phyloP scores from a whole-genome alignment of 352 stramenopile species.

The Pythium dissotocum region DNA sequence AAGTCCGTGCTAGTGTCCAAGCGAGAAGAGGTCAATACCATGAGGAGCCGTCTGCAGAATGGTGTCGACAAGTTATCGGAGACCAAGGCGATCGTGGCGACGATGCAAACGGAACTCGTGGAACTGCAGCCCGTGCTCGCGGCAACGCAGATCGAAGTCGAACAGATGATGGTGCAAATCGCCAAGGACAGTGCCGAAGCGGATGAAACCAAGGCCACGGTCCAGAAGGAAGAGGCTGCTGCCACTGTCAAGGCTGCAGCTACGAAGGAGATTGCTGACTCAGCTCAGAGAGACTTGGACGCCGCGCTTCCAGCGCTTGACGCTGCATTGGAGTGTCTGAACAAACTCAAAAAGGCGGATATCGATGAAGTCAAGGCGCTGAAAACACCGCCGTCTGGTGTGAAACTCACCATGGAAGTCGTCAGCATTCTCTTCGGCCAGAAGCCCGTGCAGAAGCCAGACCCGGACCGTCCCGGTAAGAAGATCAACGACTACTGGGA shows the following conservation, averaged over 20 bases:
- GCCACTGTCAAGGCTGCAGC: constrained; percentile 84
- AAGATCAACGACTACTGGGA: constrained; percentile 93
- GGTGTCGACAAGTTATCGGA: constrained; percentile 87
- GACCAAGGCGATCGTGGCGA: constrained; percentile 77
- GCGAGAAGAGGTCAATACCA: constrained; percentile 89
- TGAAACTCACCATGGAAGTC: constrained; percentile 93
- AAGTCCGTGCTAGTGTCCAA: constrained; percentile 88
- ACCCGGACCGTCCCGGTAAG: constrained; percentile 86
- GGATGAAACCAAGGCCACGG: constrained; percentile 81
- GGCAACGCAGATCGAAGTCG: constrained; percentile 77
- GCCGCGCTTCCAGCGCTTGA: constrained; percentile 86
- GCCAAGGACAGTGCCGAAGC: constrained; percentile 89
- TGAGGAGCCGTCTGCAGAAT: constrained; percentile 83
- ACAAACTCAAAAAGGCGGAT: constrained; percentile 90
- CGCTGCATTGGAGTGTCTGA: constrained; percentile 85
- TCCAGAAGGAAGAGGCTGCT: constrained; percentile 88
- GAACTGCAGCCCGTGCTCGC: constrained; percentile 82
- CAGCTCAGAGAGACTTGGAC: constrained; percentile 86
- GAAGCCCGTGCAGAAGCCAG: constrained; percentile 86
- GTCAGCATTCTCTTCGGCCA: constrained; percentile 91
- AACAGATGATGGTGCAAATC: constrained; percentile 92
- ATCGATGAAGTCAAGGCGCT: constrained; percentile 93
- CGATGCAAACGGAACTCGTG: constrained; percentile 84
- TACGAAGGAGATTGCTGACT: constrained; percentile 91
- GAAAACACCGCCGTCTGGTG: constrained; percentile 88